Base-by-base conservation (phyloP, 2,329 filamentous ascomycete genomes). In the Botryosphaeria agaves region DNA sequence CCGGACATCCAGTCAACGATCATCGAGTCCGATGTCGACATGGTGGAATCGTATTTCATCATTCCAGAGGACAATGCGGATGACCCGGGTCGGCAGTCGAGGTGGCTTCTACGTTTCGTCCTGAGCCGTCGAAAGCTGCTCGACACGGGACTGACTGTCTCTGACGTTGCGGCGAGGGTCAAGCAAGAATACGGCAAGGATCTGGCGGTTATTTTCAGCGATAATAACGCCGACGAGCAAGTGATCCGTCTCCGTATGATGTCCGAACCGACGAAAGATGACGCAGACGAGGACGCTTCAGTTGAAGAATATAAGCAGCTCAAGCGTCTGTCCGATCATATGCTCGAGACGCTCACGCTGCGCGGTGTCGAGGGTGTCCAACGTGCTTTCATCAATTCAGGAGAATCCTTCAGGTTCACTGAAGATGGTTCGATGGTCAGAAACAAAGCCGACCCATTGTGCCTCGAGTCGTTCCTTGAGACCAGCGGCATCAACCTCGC, bases 1-100 rank as follows among this genome's bases (percentile, higher is more conserved):
- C 89, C 89, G 1, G 79, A 91, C 35, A 76, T 94, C 35, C 72
- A 80, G 43, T 65, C 70, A 18, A 98, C 91, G 0, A 79, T 75
- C 40, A 92, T 98, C 43, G 69, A 78, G 20, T 80, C 80, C 33
- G 89, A 98, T 62, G 57, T 69, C 36, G 89, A 95, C 46, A 91
- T 95, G 71, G 81, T 98, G 5, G 84, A 94, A 42, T 92, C 87
- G 0, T 94, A 93, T 63, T 95, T 87, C 59, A 73, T 95, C 50
- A 81, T 95, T 48, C 82, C 83, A 0, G 84, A 92, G 40, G 82
- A 91, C 33, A 74, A 81, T 25, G 70, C 71, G 36, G 63, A 68
- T 26, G 66, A 72, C 34, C 51, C 62, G 6, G 61, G 64, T 29
- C 55, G 54, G 20, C 87, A 95, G 54, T 95, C 89, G 6, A 80